Evolutionary conservation across 352 stramenopile species (phyloP).

Genomic region (Pythium aristosporum): DNA sequence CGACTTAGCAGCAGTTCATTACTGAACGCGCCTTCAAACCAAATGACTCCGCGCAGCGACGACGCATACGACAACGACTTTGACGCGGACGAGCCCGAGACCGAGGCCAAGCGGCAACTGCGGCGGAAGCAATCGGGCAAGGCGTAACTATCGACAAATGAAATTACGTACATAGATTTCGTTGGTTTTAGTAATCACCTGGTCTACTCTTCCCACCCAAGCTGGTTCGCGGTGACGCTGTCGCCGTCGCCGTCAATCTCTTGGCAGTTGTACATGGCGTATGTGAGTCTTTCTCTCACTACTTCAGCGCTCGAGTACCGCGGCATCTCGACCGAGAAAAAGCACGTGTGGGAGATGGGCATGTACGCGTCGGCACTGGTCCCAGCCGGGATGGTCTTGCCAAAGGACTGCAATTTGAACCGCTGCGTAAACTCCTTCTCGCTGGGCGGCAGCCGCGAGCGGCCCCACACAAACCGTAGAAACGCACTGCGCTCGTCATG

Average conservation of each 20-base stretch:
- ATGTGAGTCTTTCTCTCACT: slow-evolving; percentile 78
- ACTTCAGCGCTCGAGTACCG: slow-evolving; percentile 89
- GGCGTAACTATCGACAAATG: not conserved
- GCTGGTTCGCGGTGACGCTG: slow-evolving; percentile 75
- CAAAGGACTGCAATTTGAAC: slow-evolving; percentile 92
- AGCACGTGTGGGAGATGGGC: slow-evolving; percentile 98
- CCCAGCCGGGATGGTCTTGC: slow-evolving; percentile 33
- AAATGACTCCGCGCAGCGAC: slow-evolving; percentile 11
- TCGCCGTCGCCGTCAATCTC: slow-evolving; percentile 91
- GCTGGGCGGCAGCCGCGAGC: slow-evolving; percentile 80
- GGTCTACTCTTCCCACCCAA: slow-evolving; percentile 71
- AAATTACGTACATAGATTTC: slow-evolving; percentile 11
- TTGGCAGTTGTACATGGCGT: slow-evolving; percentile 93
- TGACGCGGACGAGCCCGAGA: slow-evolving; percentile 32
- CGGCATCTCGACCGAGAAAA: slow-evolving; percentile 96
- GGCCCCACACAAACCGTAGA: slow-evolving; percentile 91
- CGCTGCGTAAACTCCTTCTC: slow-evolving; percentile 85
- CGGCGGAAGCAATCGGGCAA: slow-evolving; percentile 24
- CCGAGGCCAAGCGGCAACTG: slow-evolving; percentile 19
- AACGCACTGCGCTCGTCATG: slow-evolving; percentile 86
- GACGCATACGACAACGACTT: slow-evolving; percentile 61
- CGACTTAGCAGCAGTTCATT: slow-evolving; percentile 4
- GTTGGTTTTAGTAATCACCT: not conserved
- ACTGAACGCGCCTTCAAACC: slow-evolving; percentile 2
- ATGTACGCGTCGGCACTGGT: slow-evolving; percentile 79